Conservation (phyloP, 2,329 filamentous ascomycete genomes). For the Curvularia sp. region DNA sequence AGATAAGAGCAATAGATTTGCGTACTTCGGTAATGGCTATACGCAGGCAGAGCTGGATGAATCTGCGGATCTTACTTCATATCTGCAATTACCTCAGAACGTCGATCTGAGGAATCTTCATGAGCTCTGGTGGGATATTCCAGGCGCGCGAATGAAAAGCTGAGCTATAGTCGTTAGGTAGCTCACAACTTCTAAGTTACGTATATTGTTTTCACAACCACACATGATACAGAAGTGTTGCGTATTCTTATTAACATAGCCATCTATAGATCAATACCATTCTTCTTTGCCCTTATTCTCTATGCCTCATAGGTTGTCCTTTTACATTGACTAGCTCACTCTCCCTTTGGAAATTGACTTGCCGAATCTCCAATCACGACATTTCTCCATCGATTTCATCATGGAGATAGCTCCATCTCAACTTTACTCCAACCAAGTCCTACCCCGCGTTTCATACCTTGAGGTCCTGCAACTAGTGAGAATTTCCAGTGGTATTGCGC, state of each 20-base stretch:
- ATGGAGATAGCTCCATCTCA: not conserved
- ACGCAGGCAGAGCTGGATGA: constrained; percentile 65
- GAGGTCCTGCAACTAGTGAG: not conserved
- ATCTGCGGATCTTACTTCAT: constrained; percentile 67
- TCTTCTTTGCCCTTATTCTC: not conserved
- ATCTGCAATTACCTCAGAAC: constrained; percentile 64
- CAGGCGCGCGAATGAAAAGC: constrained; percentile 32
- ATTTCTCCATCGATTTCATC: not conserved
- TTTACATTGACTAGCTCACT: not conserved
- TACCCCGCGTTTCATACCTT: not conserved
- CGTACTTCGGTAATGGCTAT: constrained; percentile 73
- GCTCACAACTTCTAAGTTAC: not conserved
- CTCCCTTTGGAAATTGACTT: not conserved
- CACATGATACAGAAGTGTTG: not conserved
- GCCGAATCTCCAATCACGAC: not conserved
- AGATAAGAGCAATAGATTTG: constrained; percentile 60
- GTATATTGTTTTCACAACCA: not conserved
- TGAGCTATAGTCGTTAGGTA: not conserved
- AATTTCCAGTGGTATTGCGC: not conserved
- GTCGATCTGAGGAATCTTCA: constrained; percentile 69
- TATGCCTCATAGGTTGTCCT: not conserved
- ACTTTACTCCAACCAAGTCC: not conserved
- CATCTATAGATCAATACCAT: not conserved
- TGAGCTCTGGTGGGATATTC: constrained; percentile 68
- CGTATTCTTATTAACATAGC: not conserved